These are phyloP conservation scores for Iris pallida DNA, from an alignment of 116 monocot species.

Conservation along the genomic window DNA sequence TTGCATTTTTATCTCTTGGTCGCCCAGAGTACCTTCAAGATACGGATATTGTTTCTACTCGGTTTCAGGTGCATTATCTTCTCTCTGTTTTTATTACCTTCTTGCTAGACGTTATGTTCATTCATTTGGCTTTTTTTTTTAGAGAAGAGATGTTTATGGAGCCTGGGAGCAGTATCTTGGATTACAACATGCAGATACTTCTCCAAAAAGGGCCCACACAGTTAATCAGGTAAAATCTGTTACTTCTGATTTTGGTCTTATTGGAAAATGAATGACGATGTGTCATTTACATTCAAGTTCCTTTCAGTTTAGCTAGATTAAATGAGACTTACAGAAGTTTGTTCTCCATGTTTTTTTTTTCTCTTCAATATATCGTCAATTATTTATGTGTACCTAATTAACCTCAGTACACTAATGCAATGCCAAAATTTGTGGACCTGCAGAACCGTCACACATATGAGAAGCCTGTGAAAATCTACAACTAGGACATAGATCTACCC, in stretches of 20 bases:
- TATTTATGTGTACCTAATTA: no score
- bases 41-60: slow-evolving; percentile 33
- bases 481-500: no score
- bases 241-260: no score
- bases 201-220: slow-evolving; percentile 80
- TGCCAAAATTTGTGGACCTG: slow-evolving; percentile 2
- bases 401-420: no score
- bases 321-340: no score
- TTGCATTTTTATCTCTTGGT: slow-evolving; percentile 44
- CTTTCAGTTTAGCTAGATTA: no score
- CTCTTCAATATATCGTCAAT: no score
- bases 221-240: slow-evolving; percentile 57
- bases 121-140: slow-evolving; percentile 4
- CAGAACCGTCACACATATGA: slow-evolving; percentile 95
- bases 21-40: slow-evolving; percentile 55
- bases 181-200: slow-evolving; percentile 85
- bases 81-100: neutral
- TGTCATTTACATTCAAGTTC: no score
- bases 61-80: slow-evolving; percentile 36
- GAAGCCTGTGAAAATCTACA: slow-evolving; percentile 98
- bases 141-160: slow-evolving; percentile 98
- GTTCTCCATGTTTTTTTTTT: no score
- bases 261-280: no score
- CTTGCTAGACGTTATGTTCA: neutral
- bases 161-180: slow-evolving; percentile 99